Conservation (phyloP, 2,329 filamentous ascomycete species). For the Fusarium piperis region DNA sequence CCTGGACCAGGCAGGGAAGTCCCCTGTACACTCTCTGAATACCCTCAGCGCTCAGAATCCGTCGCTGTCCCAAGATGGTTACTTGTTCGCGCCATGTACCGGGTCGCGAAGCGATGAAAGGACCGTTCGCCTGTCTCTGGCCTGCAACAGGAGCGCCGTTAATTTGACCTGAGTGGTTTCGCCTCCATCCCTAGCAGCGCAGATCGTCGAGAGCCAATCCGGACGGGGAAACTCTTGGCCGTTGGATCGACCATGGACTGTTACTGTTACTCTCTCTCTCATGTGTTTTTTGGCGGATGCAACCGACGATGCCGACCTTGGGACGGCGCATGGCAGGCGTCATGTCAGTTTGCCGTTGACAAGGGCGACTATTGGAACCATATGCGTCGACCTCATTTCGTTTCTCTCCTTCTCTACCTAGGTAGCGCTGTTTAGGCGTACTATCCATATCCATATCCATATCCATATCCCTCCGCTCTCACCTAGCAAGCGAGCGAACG, state of each 20-base stretch:
- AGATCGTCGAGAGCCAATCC: constrained; percentile 30
- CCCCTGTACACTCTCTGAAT: constrained; percentile 25
- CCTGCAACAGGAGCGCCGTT: constrained; percentile 21
- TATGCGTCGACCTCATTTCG: background rate
- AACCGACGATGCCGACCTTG: background rate
- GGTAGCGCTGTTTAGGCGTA: background rate
- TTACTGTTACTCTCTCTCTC: background rate
- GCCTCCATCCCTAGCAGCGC: constrained; percentile 28
- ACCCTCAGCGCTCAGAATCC: constrained; percentile 18
- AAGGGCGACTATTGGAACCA: background rate
- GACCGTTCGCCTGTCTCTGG: constrained; percentile 22
- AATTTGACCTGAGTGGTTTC: constrained; percentile 28
- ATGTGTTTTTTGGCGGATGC: constrained; percentile 5
- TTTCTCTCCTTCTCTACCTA: background rate
- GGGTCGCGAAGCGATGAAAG: constrained; percentile 17
- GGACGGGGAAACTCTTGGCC: constrained; percentile 8
- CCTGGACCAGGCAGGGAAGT: constrained; percentile 13
- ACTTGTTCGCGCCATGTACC: constrained; percentile 6
- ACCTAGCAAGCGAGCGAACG: background rate
- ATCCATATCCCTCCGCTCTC: background rate
- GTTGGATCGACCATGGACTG: background rate
- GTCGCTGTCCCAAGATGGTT: constrained; percentile 1
- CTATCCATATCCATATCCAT: background rate
- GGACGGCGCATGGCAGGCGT: background rate
- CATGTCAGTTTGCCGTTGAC: background rate